Conservation (phyloP, 441 rosid genomes). For the Brassica balearica region DNA sequence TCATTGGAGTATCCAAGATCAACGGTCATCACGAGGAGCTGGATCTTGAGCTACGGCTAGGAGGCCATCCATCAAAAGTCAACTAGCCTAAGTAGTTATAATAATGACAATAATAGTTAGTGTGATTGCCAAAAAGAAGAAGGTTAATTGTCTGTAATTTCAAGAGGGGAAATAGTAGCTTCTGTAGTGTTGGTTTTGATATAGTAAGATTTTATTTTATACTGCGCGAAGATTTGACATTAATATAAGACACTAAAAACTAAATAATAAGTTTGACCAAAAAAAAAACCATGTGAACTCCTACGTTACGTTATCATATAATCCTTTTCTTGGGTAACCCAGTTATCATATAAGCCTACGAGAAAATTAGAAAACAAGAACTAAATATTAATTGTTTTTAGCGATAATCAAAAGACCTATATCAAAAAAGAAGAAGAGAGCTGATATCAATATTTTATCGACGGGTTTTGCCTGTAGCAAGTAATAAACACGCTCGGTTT, state of each 20-base stretch:
- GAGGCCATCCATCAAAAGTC: slow-evolving; percentile 49
- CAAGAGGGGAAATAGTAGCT: slow-evolving; percentile 30
- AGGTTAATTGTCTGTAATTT: slow-evolving; percentile 28
- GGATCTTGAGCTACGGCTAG: slow-evolving; percentile 98
- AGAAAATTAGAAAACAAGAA: not conserved
- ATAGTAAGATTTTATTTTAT: slow-evolving; percentile 33
- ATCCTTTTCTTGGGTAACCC: not conserved
- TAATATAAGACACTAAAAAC: not conserved
- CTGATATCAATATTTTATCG: not conserved
- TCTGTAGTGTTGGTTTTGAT: slow-evolving; percentile 44
- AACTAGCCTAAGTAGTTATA: slow-evolving; percentile 35
- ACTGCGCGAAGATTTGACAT: slow-evolving; percentile 3
- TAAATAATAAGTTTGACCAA: not conserved
- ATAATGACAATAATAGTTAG: slow-evolving; percentile 29
- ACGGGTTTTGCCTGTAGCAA: slow-evolving; percentile 10
- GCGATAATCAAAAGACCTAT: not conserved
- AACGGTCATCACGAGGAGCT: slow-evolving; percentile 60
- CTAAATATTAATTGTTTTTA: too few relatives aligned
- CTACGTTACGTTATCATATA: not conserved
- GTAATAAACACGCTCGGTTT: not conserved
- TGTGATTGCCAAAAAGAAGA: slow-evolving; percentile 38
- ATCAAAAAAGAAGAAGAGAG: too few relatives aligned
- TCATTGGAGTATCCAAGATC: slow-evolving; percentile 43
- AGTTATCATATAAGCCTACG: not conserved
- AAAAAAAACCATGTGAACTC: not conserved